Evolutionary conservation across 441 rosid genomes (phyloP).

Genomic region (Jatropha podagrica): DNA sequence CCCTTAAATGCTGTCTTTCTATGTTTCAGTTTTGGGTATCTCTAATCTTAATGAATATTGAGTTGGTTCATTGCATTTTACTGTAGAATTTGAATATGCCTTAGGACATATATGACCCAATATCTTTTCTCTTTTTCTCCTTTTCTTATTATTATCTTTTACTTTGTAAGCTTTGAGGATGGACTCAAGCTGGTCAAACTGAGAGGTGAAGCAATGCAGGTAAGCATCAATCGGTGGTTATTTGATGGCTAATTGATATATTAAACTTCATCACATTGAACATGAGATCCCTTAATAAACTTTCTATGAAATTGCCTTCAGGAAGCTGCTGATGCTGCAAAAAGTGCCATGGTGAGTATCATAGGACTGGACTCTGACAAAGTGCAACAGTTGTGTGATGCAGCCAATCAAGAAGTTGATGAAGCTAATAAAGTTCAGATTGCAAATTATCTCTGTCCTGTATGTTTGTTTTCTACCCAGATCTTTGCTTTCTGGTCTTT

Average conservation of each 20-base stretch:
- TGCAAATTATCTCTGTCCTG: constrained; percentile 83
- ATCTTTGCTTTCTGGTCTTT: neutral
- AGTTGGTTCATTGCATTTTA: neutral
- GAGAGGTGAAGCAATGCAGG: constrained; percentile 99
- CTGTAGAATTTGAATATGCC: neutral
- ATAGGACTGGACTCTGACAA: constrained; percentile 85
- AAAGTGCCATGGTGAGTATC: constrained; percentile 93
- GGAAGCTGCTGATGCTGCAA: constrained; percentile 98
- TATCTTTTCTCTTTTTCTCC: neutral
- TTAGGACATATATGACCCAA: neutral
- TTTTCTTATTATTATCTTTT: constrained; percentile 20
- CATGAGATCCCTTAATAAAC: constrained; percentile 16
- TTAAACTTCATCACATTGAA: neutral
- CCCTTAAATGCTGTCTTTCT: neutral
- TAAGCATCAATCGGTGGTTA: constrained; percentile 23
- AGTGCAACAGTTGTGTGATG: constrained; percentile 85
- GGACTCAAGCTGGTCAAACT: constrained; percentile 96
- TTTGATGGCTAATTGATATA: constrained; percentile 5
- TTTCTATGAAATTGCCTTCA: constrained; percentile 29
- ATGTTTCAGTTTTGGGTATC: neutral
- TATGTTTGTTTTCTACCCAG: constrained; percentile 28
- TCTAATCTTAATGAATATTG: neutral
- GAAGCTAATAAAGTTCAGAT: constrained; percentile 81
- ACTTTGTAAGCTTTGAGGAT: constrained; percentile 71
- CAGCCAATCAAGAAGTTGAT: constrained; percentile 88